Conservation (phyloP, 1,284 basidiomycete species). For the Phaffia rhodozyma region DNA sequence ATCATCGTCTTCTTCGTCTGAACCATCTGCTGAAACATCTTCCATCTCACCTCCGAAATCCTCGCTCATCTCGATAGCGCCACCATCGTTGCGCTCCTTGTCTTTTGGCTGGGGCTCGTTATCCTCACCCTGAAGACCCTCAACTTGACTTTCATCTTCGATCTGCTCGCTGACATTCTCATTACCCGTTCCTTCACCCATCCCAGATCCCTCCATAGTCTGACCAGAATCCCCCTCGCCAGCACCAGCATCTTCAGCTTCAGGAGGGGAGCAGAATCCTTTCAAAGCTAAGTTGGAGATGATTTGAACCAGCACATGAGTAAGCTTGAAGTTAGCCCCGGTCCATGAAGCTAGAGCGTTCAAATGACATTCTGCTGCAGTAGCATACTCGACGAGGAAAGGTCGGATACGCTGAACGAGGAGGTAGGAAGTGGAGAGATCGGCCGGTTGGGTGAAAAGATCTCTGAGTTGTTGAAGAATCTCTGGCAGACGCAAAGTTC, state of each 20-base stretch:
- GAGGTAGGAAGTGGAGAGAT: slow-evolving; percentile 14
- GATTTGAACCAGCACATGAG: slow-evolving; percentile 62
- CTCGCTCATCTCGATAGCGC: slow-evolving; percentile 47
- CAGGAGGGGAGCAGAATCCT: slow-evolving; percentile 85
- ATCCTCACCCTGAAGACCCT: slow-evolving; percentile 73
- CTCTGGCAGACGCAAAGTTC: slow-evolving; percentile 29
- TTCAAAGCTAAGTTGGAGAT: slow-evolving; percentile 63
- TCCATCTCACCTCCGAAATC: slow-evolving; percentile 68
- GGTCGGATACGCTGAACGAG: slow-evolving; percentile 28
- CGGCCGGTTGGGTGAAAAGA: slow-evolving; percentile 16
- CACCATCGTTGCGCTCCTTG: slow-evolving; percentile 45
- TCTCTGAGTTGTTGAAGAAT: slow-evolving; percentile 26
- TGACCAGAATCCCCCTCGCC: slow-evolving; percentile 39
- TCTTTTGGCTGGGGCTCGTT: slow-evolving; percentile 44
- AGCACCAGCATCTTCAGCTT: slow-evolving; percentile 45
- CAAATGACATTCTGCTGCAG: slow-evolving; percentile 26
- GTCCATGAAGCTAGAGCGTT: slow-evolving; percentile 34
- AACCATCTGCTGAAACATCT: slow-evolving; percentile 44
- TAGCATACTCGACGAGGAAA: slow-evolving; percentile 25
- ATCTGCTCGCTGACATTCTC: slow-evolving; percentile 88
- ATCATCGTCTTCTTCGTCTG: slow-evolving; percentile 47
- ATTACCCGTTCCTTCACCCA: slow-evolving; percentile 71
- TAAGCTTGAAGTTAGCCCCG: slow-evolving; percentile 72
- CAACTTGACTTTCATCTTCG: slow-evolving; percentile 89
- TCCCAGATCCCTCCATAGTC: slow-evolving; percentile 56